Evolutionary conservation across 2,329 filamentous ascomycete species (phyloP).

Genomic region (Aspergillus intermedius): DNA sequence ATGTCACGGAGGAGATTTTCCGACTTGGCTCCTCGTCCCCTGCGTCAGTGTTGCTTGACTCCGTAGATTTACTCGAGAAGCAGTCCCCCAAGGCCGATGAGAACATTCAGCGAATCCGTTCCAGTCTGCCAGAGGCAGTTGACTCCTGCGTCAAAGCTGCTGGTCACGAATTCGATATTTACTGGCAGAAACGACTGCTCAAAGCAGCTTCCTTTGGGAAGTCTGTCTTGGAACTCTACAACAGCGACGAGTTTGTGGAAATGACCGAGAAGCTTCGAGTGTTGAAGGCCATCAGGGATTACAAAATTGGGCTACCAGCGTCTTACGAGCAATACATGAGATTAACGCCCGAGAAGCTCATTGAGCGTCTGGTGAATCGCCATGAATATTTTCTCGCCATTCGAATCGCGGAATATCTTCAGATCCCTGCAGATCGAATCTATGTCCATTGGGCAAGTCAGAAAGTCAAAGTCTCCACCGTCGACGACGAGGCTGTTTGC

Average conservation of each 20-base stretch:
- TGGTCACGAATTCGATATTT: slow-evolving; percentile 79
- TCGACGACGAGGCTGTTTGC: slow-evolving; percentile 84
- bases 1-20: slow-evolving; percentile 82
- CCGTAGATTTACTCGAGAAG: slow-evolving; percentile 80
- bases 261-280: slow-evolving; percentile 94
- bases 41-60: slow-evolving; percentile 87
- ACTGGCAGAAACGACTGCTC: slow-evolving; percentile 94
- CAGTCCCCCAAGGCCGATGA: slow-evolving; percentile 97
- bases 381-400: slow-evolving; percentile 88
- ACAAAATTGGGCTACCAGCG: slow-evolving; percentile 80
- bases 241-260: slow-evolving; percentile 96
- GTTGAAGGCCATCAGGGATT: slow-evolving; percentile 85
- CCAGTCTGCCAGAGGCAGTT: slow-evolving; percentile 83
- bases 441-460: slow-evolving; percentile 96
- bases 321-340: slow-evolving; percentile 92
- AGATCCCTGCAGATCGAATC: slow-evolving; percentile 78
- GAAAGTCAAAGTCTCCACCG: slow-evolving; percentile 78
- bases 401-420: slow-evolving; percentile 78
- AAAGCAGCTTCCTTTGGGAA: slow-evolving; percentile 97
- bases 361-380: slow-evolving; percentile 76
- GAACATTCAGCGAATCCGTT: slow-evolving; percentile 87
- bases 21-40: slow-evolving; percentile 80
- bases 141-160: slow-evolving; percentile 90
- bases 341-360: slow-evolving; percentile 80
- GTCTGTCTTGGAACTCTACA: slow-evolving; percentile 93